A percentile compares a stretch with the other conserved stretches of the same genome.
Evolutionary conservation across 441 rosid species (phyloP).

Genomic region (Gossypium aridum): DNA sequence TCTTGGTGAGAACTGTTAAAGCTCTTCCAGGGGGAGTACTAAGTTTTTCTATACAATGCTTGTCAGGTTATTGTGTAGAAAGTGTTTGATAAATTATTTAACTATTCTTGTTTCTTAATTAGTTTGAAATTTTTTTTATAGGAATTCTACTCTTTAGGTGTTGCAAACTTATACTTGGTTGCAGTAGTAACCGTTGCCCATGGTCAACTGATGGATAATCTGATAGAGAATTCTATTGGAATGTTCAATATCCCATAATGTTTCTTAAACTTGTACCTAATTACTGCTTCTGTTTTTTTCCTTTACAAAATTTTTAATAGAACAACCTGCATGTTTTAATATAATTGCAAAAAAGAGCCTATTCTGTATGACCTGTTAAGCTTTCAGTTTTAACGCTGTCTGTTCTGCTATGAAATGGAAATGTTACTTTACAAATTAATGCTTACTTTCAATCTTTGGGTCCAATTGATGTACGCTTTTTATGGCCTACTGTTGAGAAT

Average conservation of each 20-base stretch:
- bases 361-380: neutral
- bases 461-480: neutral
- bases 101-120: neutral
- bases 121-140: neutral
- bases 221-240: neutral
- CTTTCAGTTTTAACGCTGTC: neutral
- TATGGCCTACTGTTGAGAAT: neutral
- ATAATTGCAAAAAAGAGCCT: neutral
- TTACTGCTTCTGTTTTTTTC: neutral
- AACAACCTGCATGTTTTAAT: neutral
- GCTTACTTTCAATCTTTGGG: neutral
- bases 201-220: neutral
- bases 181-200: neutral
- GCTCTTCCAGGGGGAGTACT: neutral
- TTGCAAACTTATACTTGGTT: neutral
- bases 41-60: neutral
- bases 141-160: neutral
- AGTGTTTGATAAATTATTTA: neutral
- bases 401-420: neutral
- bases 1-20: neutral
- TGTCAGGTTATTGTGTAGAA: neutral
- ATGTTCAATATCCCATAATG: neutral
- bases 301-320: neutral
- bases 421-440: neutral
- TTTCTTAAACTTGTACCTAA: neutral